Base-by-base conservation (phyloP, 495 filamentous ascomycete genomes). In the Sordaria brevicollis region DNA sequence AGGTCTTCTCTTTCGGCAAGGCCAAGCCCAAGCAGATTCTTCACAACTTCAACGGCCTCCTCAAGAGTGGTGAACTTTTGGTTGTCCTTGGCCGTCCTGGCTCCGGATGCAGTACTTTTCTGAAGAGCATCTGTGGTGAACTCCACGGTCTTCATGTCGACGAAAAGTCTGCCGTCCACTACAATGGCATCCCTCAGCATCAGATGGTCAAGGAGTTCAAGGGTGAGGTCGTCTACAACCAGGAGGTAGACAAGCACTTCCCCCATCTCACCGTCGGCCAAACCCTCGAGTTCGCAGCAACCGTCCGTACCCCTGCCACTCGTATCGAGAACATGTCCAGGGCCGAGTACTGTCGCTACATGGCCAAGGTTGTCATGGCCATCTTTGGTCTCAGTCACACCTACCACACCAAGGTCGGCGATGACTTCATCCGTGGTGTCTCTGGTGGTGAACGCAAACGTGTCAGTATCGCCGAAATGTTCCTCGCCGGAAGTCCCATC, bases 21-120 rank as follows among this genome's bases (percentile, higher is more conserved):
- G 72, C 72, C 43, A 38, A 71, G 36, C 70, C 35, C 5, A 77
- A 76, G 67, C 81, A 92, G 38, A 93, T 94, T 69, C 81, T 95
- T 35, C 86, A 86, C 35, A 80, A 87, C 35, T 92, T 94, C 73
- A 89, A 91, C 67, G 92, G 92, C 2, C 75, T 93, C 7, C 83
- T 94, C 3, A 86, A 86, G 72, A 87, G 84, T 36, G 92, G 93
- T 19, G 92, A 96, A 79, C 89, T 95, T 86, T 79, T 94, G 36
- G 84, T 93, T 7, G 92, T 94, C 0, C 83, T 96, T 15, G 92
- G 92, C 17, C 86, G 89, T 17, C 93, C 93, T 6, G 93, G 89
- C 69, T 74, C 71, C 2, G 76, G 81, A 19, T 80, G 76, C 70
- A 76, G 70, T 3, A 93, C 92, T 4, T 88, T 94, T 70, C 76